Evolutionary conservation across 352 stramenopile genomes (phyloP), one percentile per base, ranked within the genome.

Genomic region (Blastocystis sp.): DNA sequence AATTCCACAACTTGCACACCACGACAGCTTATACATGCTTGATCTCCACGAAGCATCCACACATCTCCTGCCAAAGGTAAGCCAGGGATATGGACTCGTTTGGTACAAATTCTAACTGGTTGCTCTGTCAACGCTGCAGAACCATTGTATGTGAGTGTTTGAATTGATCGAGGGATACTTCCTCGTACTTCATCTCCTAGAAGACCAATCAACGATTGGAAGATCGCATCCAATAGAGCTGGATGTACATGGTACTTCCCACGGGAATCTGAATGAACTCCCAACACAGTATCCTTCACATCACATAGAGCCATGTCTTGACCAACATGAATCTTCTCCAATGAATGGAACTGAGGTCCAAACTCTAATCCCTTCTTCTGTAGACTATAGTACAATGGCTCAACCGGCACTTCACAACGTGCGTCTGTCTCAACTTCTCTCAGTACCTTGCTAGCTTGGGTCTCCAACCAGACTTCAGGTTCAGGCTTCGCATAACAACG

Each of bases 181-280:
- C 52, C 77, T 11, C 35, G 24, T 1, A 78, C 27, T 0, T 58
- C 43, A 32, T 87, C 77, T 14, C 77, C 57, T 0, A 87, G 49
- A 46, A 87, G 27, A 35, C 35, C 35, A 51, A 87, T 87, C 16
- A 87, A 42, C 16, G 52, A 75, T 27, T 87, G 77, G 56, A 87
- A 87, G 5, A 87, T 52, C 5, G 77, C 56, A 42, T 87, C 77
- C 24, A 87, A 27, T 16, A 87, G 46, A 1, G 67, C 65, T 11
- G 77, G 77, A 24, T 87, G 77, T 0, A 87, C 49, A 39, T 46
- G 24, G 46, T 87, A 63, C 42, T 78, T 66, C 1, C 46, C 46
- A 24, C 46, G 19, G 1, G 71, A 29, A 0, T 37, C 46, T 14
- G 9, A 1, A 12, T 32, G 7, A 35, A 35, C 43, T 0, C 77